These are phyloP conservation scores for Berkeleyomyces rouxiae DNA, from an alignment of 2,329 filamentous ascomycete genomes.

Conservation along the genomic window DNA sequence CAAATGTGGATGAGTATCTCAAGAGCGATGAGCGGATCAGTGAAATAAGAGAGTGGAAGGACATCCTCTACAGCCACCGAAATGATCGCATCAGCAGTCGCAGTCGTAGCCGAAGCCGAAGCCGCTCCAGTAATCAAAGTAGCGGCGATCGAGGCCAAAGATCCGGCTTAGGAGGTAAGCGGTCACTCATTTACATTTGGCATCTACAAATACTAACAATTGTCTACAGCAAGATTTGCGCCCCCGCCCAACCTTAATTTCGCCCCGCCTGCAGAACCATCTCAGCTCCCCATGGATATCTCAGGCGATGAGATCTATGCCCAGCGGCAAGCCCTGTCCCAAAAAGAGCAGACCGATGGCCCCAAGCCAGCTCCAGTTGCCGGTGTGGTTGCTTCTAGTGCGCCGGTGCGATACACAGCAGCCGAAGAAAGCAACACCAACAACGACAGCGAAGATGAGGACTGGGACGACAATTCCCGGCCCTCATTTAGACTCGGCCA, in stretches of 20 bases:
- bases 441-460: constrained; percentile 21
- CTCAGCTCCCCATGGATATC: constrained; percentile 27
- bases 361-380: constrained; percentile 22
- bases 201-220: not conserved
- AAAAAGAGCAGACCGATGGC: constrained; percentile 22
- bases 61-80: constrained; percentile 57
- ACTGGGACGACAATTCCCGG: constrained; percentile 27
- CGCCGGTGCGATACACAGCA: constrained; percentile 55
- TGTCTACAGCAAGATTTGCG: constrained; percentile 37
- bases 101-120: constrained; percentile 14
- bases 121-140: constrained; percentile 15
- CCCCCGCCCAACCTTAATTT: constrained; percentile 40
- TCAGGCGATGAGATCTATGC: constrained; percentile 56
- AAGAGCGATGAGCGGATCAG: constrained; percentile 67
- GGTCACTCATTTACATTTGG: not conserved
- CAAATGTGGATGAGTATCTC: constrained; percentile 70
- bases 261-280: constrained; percentile 36
- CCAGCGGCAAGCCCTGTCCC: constrained; percentile 42
- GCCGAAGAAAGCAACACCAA: constrained; percentile 21
- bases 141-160: constrained; percentile 22
- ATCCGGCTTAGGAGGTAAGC: not conserved
- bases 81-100: constrained; percentile 27
- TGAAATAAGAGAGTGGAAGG: constrained; percentile 75
- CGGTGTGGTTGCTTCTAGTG: constrained; percentile 41
- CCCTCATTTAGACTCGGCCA: constrained; percentile 35